Base-by-base conservation (phyloP, 1,139 yeast genomes). In the Nakaseomyces glabratus region DNA sequence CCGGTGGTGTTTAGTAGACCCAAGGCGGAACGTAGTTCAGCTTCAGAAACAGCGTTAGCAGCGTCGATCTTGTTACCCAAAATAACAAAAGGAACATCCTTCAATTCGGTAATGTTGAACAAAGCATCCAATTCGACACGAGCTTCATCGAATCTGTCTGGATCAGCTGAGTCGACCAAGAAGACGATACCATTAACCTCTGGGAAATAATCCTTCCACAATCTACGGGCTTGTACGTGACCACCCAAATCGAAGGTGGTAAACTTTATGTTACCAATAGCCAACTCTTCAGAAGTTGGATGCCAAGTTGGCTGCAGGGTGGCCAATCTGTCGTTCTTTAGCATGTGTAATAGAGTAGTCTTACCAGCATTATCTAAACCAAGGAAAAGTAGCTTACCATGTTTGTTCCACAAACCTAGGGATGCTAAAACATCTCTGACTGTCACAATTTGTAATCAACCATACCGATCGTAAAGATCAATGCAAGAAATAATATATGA, bases 361-460 rank as follows among this genome's bases (percentile, higher is more conserved):
- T 90, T 90, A 61, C 99, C 99, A 35, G 99, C 99, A 57, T 93
- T 93, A 64, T 90, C 99, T 49, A 90, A 76, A 41, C 99, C 99
- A 45, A 90, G 73, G 64, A 90, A 90, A 58, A 90, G 73, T 52
- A 90, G 71, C 66, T 90, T 90, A 57, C 97, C 99, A 61, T 88
- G 96, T 67, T 90, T 90, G 69, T 93, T 90, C 90, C 95, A 81
- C 56, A 90, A 74, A 44, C 98, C 98, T 48, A 90, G 73, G 35
- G 94, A 82, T 52, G 96, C 82, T 57, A 90, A 74, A 43, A 86
- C 78, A 61, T 88, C 96, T 71, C 84, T 94, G 67, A 90, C 85
- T 73, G 50, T 33, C 11, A n/a, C n/a, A n/a, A n/a, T n/a, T n/a
- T n/a, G n/a, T n/a, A n/a, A n/a, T n/a, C n/a, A n/a, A n/a, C n/a